phyloP scores from a whole-genome alignment of 345 rosid genomes.

The Moricandia moricandioides region DNA sequence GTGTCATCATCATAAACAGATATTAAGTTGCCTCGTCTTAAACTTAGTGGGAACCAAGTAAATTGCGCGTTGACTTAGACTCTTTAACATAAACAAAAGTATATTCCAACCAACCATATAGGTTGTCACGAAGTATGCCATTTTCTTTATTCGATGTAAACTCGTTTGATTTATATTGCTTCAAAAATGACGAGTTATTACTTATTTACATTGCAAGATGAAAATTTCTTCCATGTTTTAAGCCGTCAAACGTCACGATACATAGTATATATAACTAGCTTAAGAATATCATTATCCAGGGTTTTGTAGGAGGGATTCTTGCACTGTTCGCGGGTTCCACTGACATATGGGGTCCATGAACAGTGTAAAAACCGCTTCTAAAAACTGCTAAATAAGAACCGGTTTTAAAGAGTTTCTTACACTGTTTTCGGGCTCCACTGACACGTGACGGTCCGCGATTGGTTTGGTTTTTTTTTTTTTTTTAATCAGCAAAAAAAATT shows the following conservation, averaged over 20 bases:
- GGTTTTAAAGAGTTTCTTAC: too few species aligned
- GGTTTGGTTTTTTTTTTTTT: too few species aligned
- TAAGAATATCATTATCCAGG: too few species aligned
- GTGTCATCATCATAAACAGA: slow-evolving; percentile 22
- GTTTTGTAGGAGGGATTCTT: too few species aligned
- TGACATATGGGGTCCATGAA: too few species aligned
- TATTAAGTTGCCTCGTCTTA: slow-evolving; percentile 17
- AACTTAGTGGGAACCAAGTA: slow-evolving; percentile 36
- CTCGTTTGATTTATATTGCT: neutral
- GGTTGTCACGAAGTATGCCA: slow-evolving; percentile 13
- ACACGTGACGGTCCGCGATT: too few species aligned
- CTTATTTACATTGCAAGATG: neutral
- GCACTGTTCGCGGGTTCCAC: too few species aligned
- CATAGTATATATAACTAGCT: neutral
- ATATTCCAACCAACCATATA: neutral
- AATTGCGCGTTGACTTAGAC: slow-evolving; percentile 16
- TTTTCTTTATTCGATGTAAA: slow-evolving; percentile 17
- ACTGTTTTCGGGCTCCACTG: too few species aligned
- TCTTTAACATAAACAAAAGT: neutral
- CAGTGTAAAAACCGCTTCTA: too few species aligned
- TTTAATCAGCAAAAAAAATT: too few species aligned
- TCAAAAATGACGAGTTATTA: neutral
- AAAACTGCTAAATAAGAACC: too few species aligned
- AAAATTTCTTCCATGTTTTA: neutral
- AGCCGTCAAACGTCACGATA: neutral